Conservation (phyloP, 257 asterid genomes). For the Nyctanthes arbortristis region DNA sequence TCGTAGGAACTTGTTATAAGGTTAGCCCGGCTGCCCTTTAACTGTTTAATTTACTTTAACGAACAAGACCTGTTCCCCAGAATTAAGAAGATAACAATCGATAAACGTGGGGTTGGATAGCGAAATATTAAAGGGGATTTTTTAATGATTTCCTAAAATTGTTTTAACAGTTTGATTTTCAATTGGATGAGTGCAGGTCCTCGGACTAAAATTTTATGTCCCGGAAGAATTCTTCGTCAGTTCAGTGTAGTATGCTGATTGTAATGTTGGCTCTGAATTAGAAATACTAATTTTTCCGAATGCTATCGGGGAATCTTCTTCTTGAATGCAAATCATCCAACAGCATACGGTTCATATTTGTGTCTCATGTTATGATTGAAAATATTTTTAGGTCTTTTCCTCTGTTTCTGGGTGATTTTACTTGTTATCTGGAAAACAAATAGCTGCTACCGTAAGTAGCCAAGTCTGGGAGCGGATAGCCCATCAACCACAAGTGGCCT, state of each 20-base stretch:
- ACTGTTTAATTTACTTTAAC: too few relatives aligned
- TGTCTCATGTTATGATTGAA: not conserved
- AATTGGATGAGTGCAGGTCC: slow-evolving; percentile 51
- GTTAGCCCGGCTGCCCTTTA: too few relatives aligned
- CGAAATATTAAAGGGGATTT: too few relatives aligned
- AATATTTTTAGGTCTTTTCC: not conserved
- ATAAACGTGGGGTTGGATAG: too few relatives aligned
- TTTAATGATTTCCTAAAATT: too few relatives aligned
- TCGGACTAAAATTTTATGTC: slow-evolving; percentile 70
- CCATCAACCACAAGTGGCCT: not conserved
- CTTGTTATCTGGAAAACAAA: too few relatives aligned
- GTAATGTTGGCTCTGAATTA: not conserved
- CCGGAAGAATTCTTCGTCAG: slow-evolving; percentile 68
- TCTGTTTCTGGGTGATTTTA: not conserved
- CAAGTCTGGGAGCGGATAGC: too few relatives aligned
- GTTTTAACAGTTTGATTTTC: slow-evolving; percentile 6
- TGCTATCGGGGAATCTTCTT: not conserved
- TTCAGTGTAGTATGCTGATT: slow-evolving; percentile 24
- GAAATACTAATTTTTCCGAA: not conserved
- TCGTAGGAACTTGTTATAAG: too few relatives aligned
- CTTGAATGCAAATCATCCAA: not conserved
- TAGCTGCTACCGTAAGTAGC: too few relatives aligned
- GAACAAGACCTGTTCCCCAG: too few relatives aligned
- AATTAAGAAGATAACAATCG: too few relatives aligned
- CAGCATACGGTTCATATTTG: not conserved